These are phyloP conservation scores for Paraconiothyrium sp. DNA, from an alignment of 2,329 filamentous ascomycete genomes.

Conservation along the genomic window DNA sequence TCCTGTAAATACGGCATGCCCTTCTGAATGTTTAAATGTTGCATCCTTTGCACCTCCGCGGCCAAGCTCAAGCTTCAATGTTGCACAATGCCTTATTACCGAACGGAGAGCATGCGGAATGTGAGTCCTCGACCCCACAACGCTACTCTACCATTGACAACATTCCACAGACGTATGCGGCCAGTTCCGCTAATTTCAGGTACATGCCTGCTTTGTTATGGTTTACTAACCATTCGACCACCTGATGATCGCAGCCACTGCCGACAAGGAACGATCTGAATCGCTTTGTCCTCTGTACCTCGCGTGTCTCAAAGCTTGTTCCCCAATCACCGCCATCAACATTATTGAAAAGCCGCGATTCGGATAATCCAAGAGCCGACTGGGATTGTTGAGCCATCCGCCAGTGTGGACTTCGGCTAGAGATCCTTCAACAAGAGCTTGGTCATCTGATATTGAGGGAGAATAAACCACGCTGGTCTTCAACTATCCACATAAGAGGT, in stretches of 20 bases:
- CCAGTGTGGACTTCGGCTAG: neutral
- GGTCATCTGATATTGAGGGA: neutral
- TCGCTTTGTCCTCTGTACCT: constrained; percentile 18
- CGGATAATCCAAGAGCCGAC: neutral
- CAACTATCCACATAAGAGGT: neutral
- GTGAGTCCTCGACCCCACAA: neutral
- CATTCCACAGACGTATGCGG: constrained; percentile 15
- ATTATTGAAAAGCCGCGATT: neutral
- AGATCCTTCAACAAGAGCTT: neutral
- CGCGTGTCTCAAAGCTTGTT: constrained; percentile 26
- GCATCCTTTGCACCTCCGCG: neutral
- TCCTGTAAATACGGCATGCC: constrained; percentile 8
- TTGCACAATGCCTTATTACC: neutral
- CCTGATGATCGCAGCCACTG: constrained; percentile 24
- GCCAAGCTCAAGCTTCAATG: neutral
- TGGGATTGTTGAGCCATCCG: neutral
- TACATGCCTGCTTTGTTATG: constrained; percentile 41
- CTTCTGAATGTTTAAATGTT: neutral
- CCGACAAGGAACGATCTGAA: constrained; percentile 3
- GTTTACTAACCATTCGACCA: constrained; percentile 23
- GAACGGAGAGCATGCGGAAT: neutral
- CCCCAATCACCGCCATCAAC: constrained; percentile 6
- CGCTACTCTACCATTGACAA: constrained; percentile 1
- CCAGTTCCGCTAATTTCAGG: constrained; percentile 29
- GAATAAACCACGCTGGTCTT: too few species aligned